Conservation (phyloP, 257 asterid species). For the Nicotiana otophora region DNA sequence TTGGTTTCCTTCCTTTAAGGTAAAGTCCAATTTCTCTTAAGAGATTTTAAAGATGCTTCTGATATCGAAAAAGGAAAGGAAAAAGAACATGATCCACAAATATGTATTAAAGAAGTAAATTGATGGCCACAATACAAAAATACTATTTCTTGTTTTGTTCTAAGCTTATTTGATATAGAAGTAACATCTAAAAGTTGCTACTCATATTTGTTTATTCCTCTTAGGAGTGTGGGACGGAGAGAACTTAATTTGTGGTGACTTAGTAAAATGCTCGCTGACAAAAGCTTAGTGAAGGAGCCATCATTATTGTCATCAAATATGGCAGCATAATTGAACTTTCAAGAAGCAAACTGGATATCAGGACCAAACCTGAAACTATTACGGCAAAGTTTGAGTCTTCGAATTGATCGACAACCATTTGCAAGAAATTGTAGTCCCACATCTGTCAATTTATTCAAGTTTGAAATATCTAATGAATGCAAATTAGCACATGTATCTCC, state of each 20-base stretch:
- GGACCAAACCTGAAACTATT: slow-evolving; percentile 61
- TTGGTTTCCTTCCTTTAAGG: not conserved
- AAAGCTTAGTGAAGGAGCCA: not conserved
- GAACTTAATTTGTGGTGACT: not conserved
- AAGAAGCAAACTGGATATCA: not conserved
- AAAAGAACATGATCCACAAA: not conserved
- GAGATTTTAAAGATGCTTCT: not conserved
- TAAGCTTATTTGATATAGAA: not conserved
- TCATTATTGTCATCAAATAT: not conserved
- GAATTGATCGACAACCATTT: slow-evolving; percentile 62
- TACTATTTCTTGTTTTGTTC: not conserved
- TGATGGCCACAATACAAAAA: not conserved
- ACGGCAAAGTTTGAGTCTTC: slow-evolving; percentile 48
- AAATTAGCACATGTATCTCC: slow-evolving; percentile 51
- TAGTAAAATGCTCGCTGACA: not conserved
- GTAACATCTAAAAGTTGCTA: not conserved
- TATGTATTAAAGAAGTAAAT: not conserved
- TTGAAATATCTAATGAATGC: slow-evolving; percentile 56
- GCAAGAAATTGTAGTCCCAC: slow-evolving; percentile 65
- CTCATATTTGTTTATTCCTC: not conserved
- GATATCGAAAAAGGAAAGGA: not conserved
- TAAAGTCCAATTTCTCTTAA: not conserved
- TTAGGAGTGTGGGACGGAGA: not conserved
- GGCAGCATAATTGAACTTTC: not conserved
- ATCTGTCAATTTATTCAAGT: slow-evolving; percentile 54